These are phyloP conservation scores for Alternaria sp. DNA, from an alignment of 2,329 filamentous ascomycete species.

Conservation along the genomic window DNA sequence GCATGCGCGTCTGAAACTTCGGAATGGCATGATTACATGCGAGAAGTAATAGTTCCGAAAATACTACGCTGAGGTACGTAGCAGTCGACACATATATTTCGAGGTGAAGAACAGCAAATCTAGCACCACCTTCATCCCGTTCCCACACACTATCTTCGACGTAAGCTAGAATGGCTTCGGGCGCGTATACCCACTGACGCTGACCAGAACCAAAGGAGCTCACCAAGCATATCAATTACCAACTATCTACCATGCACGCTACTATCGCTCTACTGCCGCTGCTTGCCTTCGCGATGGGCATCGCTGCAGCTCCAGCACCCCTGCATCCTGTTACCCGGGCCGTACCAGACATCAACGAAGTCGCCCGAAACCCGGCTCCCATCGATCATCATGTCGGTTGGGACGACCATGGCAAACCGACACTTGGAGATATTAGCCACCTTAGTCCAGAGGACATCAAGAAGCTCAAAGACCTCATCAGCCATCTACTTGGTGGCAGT, in stretches of 20 bases:
- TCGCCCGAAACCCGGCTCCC: constrained; percentile 27
- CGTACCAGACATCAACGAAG: constrained; percentile 18
- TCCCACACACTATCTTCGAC: not conserved
- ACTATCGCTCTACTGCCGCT: constrained; percentile 10
- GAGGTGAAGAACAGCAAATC: not conserved
- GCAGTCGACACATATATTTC: constrained; percentile 1
- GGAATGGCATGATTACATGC: constrained; percentile 6
- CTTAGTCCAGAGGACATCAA: not conserved
- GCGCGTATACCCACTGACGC: not conserved
- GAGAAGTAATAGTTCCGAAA: constrained; percentile 10
- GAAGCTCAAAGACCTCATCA: constrained; percentile 4
- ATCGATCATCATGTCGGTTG: constrained; percentile 14
- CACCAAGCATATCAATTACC: not conserved
- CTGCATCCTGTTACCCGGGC: constrained; percentile 6
- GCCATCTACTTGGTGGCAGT: not conserved
- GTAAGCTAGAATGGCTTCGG: not conserved
- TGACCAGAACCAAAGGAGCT: not conserved
- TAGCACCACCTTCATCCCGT: not conserved
- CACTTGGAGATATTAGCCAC: not conserved
- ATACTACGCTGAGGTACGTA: constrained; percentile 9
- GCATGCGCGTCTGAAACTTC: constrained; percentile 14
- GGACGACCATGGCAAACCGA: constrained; percentile 8
- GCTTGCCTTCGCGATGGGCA: constrained; percentile 9
- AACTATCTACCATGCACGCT: constrained; percentile 12
- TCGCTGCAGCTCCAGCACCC: constrained; percentile 13